Base-by-base conservation (phyloP, 805 yeast species). In the Nakazawaea molendinolei region DNA sequence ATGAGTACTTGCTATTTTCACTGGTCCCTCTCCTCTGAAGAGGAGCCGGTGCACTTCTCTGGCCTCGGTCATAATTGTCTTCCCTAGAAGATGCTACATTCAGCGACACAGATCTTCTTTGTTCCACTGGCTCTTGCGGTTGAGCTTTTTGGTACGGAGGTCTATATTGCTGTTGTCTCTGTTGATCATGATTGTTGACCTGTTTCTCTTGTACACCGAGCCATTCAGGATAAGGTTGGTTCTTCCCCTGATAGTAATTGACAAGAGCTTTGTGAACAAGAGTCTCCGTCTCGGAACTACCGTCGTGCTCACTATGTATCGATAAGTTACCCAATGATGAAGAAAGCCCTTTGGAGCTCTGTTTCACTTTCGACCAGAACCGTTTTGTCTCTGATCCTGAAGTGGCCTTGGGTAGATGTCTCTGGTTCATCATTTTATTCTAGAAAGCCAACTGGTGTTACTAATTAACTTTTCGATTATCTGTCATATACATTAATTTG, bases 301-400 rank as follows among this genome's bases (percentile, higher is more conserved):
- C 63, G 40, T 59, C 65, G n/a, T 47, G 45, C 30, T 60, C 65
- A 28, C 49, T 51, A n/a, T 43, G 42, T 7, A 37, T 50, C 36
- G 56, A 63, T 17, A 60, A 55, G 42, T 49, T 52, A 15, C 48
- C 59, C 41, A 59, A 58, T 39, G 38, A 45, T 30, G 20, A 34
- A 4, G 43, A 33, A 18, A 40, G 23, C 25, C 43, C 43, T 33
- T 39, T 42, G 15, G 45, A 39, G 13, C 39, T 32, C 20, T 42
- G 40, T 28, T 42, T 42, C 15, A 42, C 36, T 33, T 35, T 39
- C n/a, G 45, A 42, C 45, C 45, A 42, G 19, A 42, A 34, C 15
- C 23, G 33, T 23, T 34, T 39, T 8, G 41, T 29, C 27, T 42
- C 43, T 8, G 27, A 26, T 14, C 36, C 36, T n/a, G 40, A 18